Conservation (phyloP, 176 grass and related monocot genomes). For the Oropetium thomaeum region DNA sequence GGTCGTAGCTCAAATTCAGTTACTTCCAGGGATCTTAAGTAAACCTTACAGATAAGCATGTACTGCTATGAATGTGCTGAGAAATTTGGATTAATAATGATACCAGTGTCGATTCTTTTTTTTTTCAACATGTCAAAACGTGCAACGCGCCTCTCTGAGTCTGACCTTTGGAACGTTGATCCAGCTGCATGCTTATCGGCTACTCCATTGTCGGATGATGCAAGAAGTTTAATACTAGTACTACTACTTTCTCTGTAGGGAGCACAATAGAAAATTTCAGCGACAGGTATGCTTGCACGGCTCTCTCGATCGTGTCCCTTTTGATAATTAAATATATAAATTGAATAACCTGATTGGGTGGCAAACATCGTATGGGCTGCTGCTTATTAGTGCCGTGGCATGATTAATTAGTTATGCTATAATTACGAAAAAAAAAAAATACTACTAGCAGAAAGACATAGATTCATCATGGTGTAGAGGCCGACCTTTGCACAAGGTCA, state of each 20-base stretch:
- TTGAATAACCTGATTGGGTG: background rate
- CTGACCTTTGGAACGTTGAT: background rate
- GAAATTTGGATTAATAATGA: background rate
- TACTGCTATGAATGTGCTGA: background rate
- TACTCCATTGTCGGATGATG: background rate
- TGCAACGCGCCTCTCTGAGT: background rate
- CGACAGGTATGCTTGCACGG: constrained; percentile 21
- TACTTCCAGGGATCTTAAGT: background rate
- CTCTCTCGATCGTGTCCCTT: constrained; percentile 15
- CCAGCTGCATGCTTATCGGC: background rate
- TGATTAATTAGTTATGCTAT: background rate
- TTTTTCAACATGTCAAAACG: background rate
- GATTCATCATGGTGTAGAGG: background rate
- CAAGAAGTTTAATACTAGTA: background rate
- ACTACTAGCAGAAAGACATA: background rate
- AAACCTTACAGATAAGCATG: background rate
- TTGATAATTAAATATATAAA: background rate
- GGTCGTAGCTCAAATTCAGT: background rate
- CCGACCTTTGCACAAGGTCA: constrained; percentile 10
- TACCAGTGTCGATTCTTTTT: background rate
- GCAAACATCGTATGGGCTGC: constrained; percentile 4
- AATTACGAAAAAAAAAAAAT: background rate
- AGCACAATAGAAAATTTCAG: background rate
- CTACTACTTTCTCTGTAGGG: background rate
- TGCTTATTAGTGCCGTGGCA: background rate